Conservation (phyloP, 106 monocot species). For the Allium fistulosum region DNA sequence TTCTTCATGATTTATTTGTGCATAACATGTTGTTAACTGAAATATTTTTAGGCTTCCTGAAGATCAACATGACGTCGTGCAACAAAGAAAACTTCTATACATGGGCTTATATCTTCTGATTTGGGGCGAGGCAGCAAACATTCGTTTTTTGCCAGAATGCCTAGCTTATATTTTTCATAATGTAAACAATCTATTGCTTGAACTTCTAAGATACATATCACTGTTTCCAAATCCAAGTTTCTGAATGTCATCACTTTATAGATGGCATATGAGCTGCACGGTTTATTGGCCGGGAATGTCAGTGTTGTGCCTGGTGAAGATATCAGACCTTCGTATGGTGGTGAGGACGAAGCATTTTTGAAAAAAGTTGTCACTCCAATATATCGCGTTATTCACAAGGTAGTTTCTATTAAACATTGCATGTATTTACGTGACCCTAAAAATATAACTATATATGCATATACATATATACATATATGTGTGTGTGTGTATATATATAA, state of each 20-base stretch:
- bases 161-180: slow-evolving; percentile 95
- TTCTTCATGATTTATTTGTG: background rate
- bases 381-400: slow-evolving; percentile 88
- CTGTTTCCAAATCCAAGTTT: no score
- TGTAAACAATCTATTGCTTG: slow-evolving; percentile 24
- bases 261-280: slow-evolving; percentile 98
- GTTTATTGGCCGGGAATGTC: slow-evolving; percentile 75
- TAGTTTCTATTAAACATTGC: slow-evolving; percentile 7
- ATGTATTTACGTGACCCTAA: no score
- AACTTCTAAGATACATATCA: background rate
- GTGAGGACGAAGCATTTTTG: slow-evolving; percentile 47
- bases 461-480: no score
- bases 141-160: slow-evolving; percentile 94
- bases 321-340: slow-evolving; percentile 88
- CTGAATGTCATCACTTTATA: slow-evolving; percentile 8
- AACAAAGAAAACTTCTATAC: slow-evolving; percentile 87
- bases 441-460: no score
- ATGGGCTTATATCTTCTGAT: slow-evolving; percentile 97
- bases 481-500: no score
- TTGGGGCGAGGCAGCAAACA: slow-evolving; percentile 94
- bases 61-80: slow-evolving; percentile 58
- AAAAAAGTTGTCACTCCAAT: background rate
- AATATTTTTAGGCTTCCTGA: slow-evolving; percentile 49
- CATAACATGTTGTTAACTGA: slow-evolving; percentile 2
- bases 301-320: slow-evolving; percentile 95